Base-by-base conservation (phyloP, 2,329 filamentous ascomycete species). In the Coleophoma crateriformis region DNA sequence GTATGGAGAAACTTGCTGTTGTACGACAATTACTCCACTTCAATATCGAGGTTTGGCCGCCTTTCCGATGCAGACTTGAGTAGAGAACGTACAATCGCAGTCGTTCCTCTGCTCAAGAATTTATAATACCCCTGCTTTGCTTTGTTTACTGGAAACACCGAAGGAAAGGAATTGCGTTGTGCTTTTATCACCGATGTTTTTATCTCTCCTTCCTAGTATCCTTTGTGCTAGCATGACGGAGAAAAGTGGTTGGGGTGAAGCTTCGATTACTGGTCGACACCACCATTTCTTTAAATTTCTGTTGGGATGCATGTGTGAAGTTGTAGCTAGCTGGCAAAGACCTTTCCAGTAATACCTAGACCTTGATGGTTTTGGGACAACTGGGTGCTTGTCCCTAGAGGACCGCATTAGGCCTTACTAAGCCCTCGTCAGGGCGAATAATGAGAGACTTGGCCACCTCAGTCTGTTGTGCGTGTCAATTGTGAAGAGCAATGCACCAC, bases 1-100 rank as follows among this genome's bases (percentile, higher is more conserved):
- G 57, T 64, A 54, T 52, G 60, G 59, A 56, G 54, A 52, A 43
- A 50, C 52, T 54, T 55, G 47, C 54, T 27, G 38, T 50, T 51
- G 50, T 54, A 54, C 60, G 66, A 63, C 59, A 54, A 62, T 27
- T 27, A 60, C 65, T 69, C 68, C 68, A 60, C 62, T 65, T 60
- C 64, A 67, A 7, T 27, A 27, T 52, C 62, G 70, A 74, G 71
- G 71, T 64, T 27, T 71, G 71, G 73, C 69, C 69, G 65, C 66
- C 63, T 17, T 70, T 67, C 64, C 64, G 67, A 70, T 71, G 69
- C 68, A 62, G 56, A 62, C 58, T 52, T 27, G 41, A 63, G 60
- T 58, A 57, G 51, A 59, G 41, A 32, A 44, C 41, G 15, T 38
- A 38, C 41, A 44, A n/a, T 20, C 6, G 27, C 27, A 44, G 61